A percentile compares a stretch with the other conserved stretches of the same genome.
Conservation (phyloP, 305 asterid genomes). For the Fraxinus ornus region DNA sequence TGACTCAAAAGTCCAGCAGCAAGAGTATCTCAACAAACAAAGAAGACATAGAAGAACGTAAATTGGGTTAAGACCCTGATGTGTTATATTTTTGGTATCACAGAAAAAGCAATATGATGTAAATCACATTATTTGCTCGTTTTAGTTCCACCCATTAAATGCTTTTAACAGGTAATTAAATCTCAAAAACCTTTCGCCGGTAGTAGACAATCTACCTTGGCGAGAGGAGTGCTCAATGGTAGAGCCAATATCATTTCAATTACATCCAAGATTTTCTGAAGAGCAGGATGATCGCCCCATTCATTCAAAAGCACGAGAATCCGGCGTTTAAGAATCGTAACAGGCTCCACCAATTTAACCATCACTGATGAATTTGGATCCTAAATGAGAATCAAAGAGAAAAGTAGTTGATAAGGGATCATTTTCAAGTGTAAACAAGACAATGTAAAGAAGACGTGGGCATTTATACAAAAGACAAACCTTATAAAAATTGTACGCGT, state of each 20-base stretch:
- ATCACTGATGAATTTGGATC: constrained; percentile 64
- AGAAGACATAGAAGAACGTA: not conserved
- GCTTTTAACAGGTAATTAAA: not conserved
- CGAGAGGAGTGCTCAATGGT: constrained; percentile 83
- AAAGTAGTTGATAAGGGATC: constrained; percentile 12
- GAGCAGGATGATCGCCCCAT: constrained; percentile 70
- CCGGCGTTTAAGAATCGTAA: constrained; percentile 51
- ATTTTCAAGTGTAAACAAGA: not conserved
- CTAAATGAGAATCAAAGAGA: constrained; percentile 31
- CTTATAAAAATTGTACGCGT: constrained; percentile 79
- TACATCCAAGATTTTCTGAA: constrained; percentile 65
- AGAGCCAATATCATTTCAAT: constrained; percentile 79
- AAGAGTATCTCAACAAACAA: not conserved
- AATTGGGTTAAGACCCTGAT: not conserved
- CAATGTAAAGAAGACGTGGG: not conserved
- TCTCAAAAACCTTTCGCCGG: constrained; percentile 11
- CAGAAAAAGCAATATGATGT: not conserved
- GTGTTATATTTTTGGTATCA: not conserved
- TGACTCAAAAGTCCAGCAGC: not conserved
- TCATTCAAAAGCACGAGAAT: constrained; percentile 52
- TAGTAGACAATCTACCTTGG: constrained; percentile 49
- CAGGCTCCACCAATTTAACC: constrained; percentile 83
- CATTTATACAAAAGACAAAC: constrained; percentile 23
- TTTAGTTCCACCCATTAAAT: not conserved
- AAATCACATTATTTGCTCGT: not conserved